These are phyloP conservation scores for Spathaspora passalidarum DNA, from an alignment of 805 yeast species.

Conservation along the genomic window DNA sequence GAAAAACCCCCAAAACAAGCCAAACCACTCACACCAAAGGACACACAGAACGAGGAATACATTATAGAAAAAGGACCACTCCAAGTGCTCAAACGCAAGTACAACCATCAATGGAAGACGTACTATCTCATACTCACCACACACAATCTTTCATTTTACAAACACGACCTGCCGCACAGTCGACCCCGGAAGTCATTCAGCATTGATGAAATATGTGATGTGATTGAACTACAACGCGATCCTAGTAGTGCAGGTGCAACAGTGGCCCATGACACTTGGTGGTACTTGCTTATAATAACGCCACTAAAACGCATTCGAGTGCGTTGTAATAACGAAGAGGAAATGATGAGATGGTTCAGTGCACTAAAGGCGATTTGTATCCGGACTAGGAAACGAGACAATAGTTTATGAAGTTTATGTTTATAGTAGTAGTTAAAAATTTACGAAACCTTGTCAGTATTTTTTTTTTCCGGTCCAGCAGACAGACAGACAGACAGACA, in stretches of 20 bases:
- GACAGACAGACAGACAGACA: too few relatives aligned
- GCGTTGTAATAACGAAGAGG: slow-evolving; percentile 44
- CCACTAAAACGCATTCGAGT: slow-evolving; percentile 43
- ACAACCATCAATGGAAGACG: slow-evolving; percentile 45
- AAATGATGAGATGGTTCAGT: slow-evolving; percentile 47
- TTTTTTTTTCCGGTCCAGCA: too few relatives aligned
- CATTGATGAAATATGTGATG: slow-evolving; percentile 38
- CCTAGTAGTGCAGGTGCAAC: slow-evolving; percentile 33
- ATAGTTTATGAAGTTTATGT: neutral
- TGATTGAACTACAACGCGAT: slow-evolving; percentile 48
- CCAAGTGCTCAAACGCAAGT: slow-evolving; percentile 36
- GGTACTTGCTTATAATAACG: slow-evolving; percentile 48
- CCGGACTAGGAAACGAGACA: neutral
- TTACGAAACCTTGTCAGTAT: too few relatives aligned
- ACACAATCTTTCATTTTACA: slow-evolving; percentile 38
- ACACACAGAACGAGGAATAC: slow-evolving; percentile 13
- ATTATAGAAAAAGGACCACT: slow-evolving; percentile 41
- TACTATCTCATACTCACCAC: slow-evolving; percentile 44
- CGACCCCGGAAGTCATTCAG: slow-evolving; percentile 26
- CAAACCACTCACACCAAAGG: neutral
- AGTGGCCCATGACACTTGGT: slow-evolving; percentile 9
- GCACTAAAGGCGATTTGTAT: slow-evolving; percentile 29
- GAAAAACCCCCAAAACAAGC: neutral
- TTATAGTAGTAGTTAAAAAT: neutral
- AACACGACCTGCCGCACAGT: slow-evolving; percentile 12